A percentile compares a stretch with the other conserved stretches of the same genome.
Conservation (phyloP, 2,329 filamentous ascomycete genomes). For the Emergomyces pasteurianus region DNA sequence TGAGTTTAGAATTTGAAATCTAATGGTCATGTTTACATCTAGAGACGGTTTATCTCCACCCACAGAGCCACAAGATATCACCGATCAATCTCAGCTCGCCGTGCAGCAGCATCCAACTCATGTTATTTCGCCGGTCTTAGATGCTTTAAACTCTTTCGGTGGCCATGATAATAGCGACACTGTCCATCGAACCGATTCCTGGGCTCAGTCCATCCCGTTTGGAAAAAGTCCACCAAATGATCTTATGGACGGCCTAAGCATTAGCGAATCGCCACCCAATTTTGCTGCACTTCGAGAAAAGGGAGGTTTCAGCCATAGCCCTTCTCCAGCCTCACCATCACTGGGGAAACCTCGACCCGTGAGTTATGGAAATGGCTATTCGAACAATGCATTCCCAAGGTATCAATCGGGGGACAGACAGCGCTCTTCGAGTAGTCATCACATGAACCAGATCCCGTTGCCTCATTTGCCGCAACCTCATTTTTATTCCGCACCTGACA, state of each 20-base stretch:
- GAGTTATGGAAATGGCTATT: slow-evolving; percentile 30
- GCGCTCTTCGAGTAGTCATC: slow-evolving; percentile 25
- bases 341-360: slow-evolving; percentile 28
- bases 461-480: slow-evolving; percentile 66
- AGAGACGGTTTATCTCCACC: slow-evolving; percentile 13
- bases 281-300: slow-evolving; percentile 27
- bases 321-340: slow-evolving; percentile 34
- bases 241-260: slow-evolving; percentile 22
- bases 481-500: slow-evolving; percentile 63
- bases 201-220: slow-evolving; percentile 34
- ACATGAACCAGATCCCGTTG: slow-evolving; percentile 38
- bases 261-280: slow-evolving; percentile 28
- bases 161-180: slow-evolving; percentile 24
- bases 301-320: slow-evolving; percentile 28
- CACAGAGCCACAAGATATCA: slow-evolving; percentile 19
- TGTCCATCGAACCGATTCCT: slow-evolving; percentile 29
- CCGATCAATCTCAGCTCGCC: slow-evolving; percentile 16
- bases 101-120: slow-evolving; percentile 15
- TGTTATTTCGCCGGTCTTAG: slow-evolving; percentile 27
- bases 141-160: slow-evolving; percentile 24
- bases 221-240: slow-evolving; percentile 34
- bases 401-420: slow-evolving; percentile 27
- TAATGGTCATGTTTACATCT: slow-evolving; percentile 6
- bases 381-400: slow-evolving; percentile 25
- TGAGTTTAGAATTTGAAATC: neutral